A percentile compares a stretch with the other conserved stretches of the same genome.
These are phyloP conservation scores for Tuber microsphaerosporum DNA, from an alignment of 495 filamentous ascomycete genomes.

Conservation along the genomic window DNA sequence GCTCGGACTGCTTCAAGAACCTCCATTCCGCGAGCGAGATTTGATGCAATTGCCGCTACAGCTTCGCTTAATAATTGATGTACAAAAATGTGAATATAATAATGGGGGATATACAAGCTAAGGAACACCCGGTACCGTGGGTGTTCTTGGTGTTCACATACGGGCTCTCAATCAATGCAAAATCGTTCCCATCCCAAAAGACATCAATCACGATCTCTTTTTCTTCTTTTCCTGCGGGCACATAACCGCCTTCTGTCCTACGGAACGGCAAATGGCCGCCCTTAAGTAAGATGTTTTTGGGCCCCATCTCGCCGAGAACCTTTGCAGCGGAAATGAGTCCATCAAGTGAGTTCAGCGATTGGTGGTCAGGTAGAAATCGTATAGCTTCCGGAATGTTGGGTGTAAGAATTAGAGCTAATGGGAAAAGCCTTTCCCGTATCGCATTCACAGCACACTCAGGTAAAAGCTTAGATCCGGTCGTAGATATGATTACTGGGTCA, in stretches of 20 bases:
- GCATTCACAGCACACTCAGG: conserved; percentile 60
- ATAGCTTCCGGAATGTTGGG: conserved; percentile 88
- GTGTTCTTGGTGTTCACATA: conserved; percentile 71
- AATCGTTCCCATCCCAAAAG: conserved; percentile 55
- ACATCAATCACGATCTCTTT: conserved; percentile 65
- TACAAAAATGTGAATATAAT: conserved; percentile 6
- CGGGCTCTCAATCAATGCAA: conserved; percentile 56
- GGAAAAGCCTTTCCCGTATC: conserved; percentile 63
- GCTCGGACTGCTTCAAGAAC: conserved; percentile 58
- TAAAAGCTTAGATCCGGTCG: conserved; percentile 69
- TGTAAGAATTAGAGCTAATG: conserved; percentile 70
- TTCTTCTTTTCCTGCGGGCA: conserved; percentile 52
- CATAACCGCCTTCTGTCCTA: conserved; percentile 46
- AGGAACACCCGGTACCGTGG: conserved; percentile 90
- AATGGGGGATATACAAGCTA: conserved; percentile 61
- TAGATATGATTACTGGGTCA: conserved; percentile 93
- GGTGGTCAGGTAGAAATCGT: conserved; percentile 46
- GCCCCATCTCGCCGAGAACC: conserved; percentile 59
- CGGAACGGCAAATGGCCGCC: conserved; percentile 84
- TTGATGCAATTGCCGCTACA: conserved; percentile 76
- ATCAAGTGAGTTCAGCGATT: conserved; percentile 52
- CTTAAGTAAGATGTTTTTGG: conserved; percentile 77
- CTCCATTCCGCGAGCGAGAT: conserved; percentile 58
- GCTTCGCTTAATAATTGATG: not conserved
- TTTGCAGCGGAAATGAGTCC: conserved; percentile 54